Conservation (phyloP, 75 land plant species). For the Pinus albicaulis region DNA sequence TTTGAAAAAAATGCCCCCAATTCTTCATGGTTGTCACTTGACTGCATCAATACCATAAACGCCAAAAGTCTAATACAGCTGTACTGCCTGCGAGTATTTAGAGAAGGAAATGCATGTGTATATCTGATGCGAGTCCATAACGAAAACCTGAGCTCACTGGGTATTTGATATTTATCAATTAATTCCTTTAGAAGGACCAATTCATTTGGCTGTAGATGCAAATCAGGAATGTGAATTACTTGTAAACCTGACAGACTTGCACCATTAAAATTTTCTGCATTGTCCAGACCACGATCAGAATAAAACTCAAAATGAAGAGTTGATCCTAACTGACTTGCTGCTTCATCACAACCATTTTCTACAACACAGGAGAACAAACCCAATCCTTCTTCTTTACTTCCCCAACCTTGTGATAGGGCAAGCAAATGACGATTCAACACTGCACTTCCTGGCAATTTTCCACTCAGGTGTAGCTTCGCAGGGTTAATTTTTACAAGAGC, state of each 20-base stretch:
- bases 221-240: slow-evolving; percentile 76
- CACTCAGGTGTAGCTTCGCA: slow-evolving; percentile 77
- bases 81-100: slow-evolving; percentile 60
- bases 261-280: slow-evolving; percentile 12
- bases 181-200: slow-evolving; percentile 64
- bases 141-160: slow-evolving; percentile 79
- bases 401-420: slow-evolving; percentile 99
- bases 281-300: slow-evolving; percentile 15
- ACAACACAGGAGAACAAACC: slow-evolving; percentile 86
- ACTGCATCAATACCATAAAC: slow-evolving; percentile 92
- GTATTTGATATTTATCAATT: slow-evolving; percentile 73
- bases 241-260: slow-evolving; percentile 29
- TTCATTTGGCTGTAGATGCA: slow-evolving; percentile 65
- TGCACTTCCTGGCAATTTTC: slow-evolving; percentile 78
- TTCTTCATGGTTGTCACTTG: slow-evolving; percentile 94
- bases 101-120: slow-evolving; percentile 73
- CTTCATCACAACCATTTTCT: slow-evolving; percentile 45
- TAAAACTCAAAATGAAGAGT: slow-evolving; percentile 92
- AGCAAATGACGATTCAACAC: slow-evolving; percentile 76
- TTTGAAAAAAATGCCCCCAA: slow-evolving; percentile 91
- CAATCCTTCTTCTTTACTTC: slow-evolving; percentile 98
- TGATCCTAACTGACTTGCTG: slow-evolving; percentile 67
- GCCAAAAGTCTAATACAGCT: slow-evolving; percentile 90
- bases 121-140: slow-evolving; percentile 87
- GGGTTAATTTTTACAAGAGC: slow-evolving; percentile 91